Conservation (phyloP, 768 basidiomycete genomes). For the Tylopilus felleus region DNA sequence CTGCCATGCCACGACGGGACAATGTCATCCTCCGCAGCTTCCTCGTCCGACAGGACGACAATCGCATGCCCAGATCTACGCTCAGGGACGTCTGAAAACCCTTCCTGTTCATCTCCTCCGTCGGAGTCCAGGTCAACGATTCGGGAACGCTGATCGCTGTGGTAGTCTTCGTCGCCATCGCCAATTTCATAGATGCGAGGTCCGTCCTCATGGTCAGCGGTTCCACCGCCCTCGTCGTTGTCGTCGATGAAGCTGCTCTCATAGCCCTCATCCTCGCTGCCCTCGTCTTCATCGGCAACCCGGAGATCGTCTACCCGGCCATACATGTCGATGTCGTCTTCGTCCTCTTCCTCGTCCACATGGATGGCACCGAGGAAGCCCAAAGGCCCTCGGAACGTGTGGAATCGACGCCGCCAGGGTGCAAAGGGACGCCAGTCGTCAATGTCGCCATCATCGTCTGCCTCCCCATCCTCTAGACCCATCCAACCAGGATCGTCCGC, state of each 20-base stretch:
- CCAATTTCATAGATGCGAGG: slow-evolving; percentile 27
- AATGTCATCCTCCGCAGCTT: background rate
- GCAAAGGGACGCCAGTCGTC: slow-evolving; percentile 18
- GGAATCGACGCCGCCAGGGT: slow-evolving; percentile 18
- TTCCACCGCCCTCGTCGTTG: slow-evolving; percentile 23
- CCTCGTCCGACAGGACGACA: slow-evolving; percentile 21
- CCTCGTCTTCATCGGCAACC: slow-evolving; percentile 17
- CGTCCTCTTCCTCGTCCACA: slow-evolving; percentile 24
- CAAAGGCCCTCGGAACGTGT: slow-evolving; percentile 16
- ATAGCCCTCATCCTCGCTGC: slow-evolving; percentile 39
- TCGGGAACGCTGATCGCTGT: background rate
- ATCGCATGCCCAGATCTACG: background rate
- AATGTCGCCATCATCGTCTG: slow-evolving; percentile 31
- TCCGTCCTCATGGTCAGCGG: background rate
- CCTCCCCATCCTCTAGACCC: slow-evolving; percentile 33
- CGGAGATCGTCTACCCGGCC: background rate
- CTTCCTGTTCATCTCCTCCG: slow-evolving; percentile 5
- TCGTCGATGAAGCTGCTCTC: slow-evolving; percentile 61
- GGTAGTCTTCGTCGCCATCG: slow-evolving; percentile 12
- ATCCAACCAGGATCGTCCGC: slow-evolving; percentile 33
- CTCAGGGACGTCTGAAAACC: background rate
- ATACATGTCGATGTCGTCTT: slow-evolving; percentile 5
- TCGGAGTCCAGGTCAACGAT: slow-evolving; percentile 11
- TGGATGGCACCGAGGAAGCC: slow-evolving; percentile 16
- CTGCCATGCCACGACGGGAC: background rate